Evolutionary conservation across 139 green algal species (phyloP).

Genomic region (Chlorella sp.): DNA sequence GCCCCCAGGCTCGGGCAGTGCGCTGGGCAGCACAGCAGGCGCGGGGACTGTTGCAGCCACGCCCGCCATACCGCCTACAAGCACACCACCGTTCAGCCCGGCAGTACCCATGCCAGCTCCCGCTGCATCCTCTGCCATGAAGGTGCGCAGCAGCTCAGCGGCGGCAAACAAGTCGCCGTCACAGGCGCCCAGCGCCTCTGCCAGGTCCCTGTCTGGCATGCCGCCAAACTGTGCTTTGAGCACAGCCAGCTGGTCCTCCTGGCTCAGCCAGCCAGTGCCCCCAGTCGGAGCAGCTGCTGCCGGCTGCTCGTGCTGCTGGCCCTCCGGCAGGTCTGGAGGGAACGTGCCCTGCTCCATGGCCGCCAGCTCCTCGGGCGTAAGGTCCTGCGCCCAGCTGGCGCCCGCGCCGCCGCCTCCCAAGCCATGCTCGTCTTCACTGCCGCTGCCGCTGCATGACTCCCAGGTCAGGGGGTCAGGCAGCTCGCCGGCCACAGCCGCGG

Average conservation of each 20-base stretch:
- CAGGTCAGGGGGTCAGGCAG: not conserved
- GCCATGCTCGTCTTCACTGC: not conserved
- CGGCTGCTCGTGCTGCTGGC: not conserved
- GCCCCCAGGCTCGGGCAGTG: not conserved
- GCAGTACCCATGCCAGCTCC: not conserved
- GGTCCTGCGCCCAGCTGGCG: slow-evolving; percentile 12
- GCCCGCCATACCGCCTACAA: not conserved
- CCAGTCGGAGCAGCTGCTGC: not conserved
- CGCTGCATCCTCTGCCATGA: slow-evolving; percentile 7
- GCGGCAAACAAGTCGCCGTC: slow-evolving; percentile 27
- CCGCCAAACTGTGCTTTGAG: slow-evolving; percentile 7
- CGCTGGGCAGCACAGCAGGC: not conserved
- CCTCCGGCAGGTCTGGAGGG: not conserved
- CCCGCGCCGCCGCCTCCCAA: not conserved
- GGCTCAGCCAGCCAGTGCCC: not conserved
- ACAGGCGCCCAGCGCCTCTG: slow-evolving; percentile 10
- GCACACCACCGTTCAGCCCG: not conserved
- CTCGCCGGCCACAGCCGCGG: not conserved
- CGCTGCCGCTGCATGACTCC: slow-evolving; percentile 9
- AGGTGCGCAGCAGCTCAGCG: slow-evolving; percentile 13
- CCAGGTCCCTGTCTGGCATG: not conserved
- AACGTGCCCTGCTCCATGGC: slow-evolving; percentile 3
- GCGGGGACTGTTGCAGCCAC: slow-evolving; percentile 4
- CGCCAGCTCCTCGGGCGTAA: slow-evolving; percentile 2
- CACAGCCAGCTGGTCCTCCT: not conserved